Conservation (phyloP, 202 grass and related monocot genomes). For the Digitaria exilis region DNA sequence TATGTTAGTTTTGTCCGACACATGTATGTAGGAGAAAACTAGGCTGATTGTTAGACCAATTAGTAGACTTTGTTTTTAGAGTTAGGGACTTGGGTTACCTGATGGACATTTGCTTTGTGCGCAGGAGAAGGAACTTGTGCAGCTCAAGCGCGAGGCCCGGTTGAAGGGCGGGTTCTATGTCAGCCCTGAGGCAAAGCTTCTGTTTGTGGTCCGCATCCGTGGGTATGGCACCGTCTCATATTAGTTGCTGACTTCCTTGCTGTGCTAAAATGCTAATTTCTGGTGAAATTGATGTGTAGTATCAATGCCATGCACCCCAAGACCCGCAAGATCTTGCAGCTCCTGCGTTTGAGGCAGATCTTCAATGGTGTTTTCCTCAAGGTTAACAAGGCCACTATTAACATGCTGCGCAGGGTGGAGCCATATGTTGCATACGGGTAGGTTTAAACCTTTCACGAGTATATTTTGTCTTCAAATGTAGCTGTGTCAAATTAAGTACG, state of each 20-base stretch:
- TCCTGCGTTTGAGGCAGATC: constrained; percentile 76
- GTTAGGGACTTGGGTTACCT: neutral
- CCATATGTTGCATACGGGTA: constrained; percentile 97
- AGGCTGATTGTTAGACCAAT: constrained; percentile 2
- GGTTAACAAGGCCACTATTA: constrained; percentile 95
- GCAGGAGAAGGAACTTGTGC: constrained; percentile 75
- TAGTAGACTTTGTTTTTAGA: neutral
- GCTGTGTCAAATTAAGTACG: neutral
- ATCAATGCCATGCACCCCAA: constrained; percentile 97
- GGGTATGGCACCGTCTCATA: constrained; percentile 33
- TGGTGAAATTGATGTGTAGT: constrained; percentile 32
- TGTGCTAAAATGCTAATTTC: neutral
- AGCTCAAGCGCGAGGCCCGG: constrained; percentile 73
- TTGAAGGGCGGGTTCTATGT: constrained; percentile 87
- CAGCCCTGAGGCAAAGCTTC: constrained; percentile 63
- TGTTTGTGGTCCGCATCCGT: constrained; percentile 74
- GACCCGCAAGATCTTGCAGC: constrained; percentile 89
- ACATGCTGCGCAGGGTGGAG: constrained; percentile 90
- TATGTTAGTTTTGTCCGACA: neutral
- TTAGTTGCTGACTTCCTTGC: neutral
- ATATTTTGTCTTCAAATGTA: constrained; percentile 23
- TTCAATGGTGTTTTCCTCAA: constrained; percentile 83
- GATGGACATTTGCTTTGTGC: neutral
- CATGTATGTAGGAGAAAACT: constrained; percentile 30
- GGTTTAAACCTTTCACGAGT: constrained; percentile 20